These are phyloP conservation scores for Diaporthe sp. DNA, from an alignment of 2,329 filamentous ascomycete genomes.

Conservation along the genomic window DNA sequence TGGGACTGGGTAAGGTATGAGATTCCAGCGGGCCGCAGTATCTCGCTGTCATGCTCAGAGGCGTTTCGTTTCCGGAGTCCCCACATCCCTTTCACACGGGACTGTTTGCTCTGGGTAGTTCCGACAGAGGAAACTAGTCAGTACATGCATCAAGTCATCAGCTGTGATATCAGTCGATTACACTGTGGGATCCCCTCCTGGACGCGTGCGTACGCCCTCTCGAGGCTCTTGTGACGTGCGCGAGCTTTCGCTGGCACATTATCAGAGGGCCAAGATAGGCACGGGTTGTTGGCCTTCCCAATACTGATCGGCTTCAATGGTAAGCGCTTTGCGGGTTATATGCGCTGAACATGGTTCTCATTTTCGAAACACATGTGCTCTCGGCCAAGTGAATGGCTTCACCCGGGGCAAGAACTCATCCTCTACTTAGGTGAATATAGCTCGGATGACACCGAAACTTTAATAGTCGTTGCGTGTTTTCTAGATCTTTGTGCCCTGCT, in stretches of 20 bases:
- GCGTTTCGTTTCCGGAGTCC: neutral
- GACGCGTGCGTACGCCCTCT: too few relatives aligned
- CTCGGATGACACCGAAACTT: slow-evolving; percentile 1
- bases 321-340: neutral
- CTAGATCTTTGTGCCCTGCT: neutral
- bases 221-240: neutral
- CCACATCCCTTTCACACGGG: neutral
- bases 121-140: neutral
- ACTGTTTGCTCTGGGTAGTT: neutral
- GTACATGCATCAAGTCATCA: neutral
- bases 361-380: too few relatives aligned
- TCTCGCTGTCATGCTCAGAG: neutral
- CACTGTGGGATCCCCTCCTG: neutral
- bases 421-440: too few relatives aligned
- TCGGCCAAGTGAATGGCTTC: neutral
- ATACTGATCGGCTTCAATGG: neutral
- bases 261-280: neutral
- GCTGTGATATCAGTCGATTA: neutral
- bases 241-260: neutral
- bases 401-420: neutral
- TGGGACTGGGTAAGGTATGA: neutral
- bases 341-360: neutral
- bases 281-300: neutral
- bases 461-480: too few relatives aligned
- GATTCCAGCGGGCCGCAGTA: neutral